Evolutionary conservation across 2,329 filamentous ascomycete species (phyloP).

Genomic region (Fonsecaea pedrosoi): DNA sequence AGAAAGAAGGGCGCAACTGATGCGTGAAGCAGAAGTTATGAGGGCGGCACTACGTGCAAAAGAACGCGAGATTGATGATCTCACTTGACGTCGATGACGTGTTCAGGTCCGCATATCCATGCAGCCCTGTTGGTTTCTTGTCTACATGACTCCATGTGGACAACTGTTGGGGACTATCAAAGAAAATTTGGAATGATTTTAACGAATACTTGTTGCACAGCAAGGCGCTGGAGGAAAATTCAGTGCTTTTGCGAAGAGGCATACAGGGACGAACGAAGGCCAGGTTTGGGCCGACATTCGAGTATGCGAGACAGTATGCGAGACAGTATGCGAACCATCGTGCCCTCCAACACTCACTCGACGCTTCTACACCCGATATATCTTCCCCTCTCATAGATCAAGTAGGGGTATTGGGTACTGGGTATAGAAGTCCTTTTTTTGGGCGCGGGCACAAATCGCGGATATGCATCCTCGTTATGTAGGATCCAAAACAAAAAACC

Average conservation of each 20-base stretch:
- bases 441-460: neutral
- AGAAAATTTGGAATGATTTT: constrained; percentile 3
- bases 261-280: neutral
- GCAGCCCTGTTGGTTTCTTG: constrained; percentile 5
- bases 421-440: neutral
- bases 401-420: neutral
- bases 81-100: constrained; percentile 45
- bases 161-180: constrained; percentile 1
- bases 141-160: constrained; percentile 2
- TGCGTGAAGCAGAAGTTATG: constrained; percentile 78
- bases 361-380: neutral
- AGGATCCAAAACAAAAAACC: neutral
- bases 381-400: neutral
- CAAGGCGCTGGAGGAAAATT: constrained; percentile 28
- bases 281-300: neutral
- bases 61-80: constrained; percentile 71
- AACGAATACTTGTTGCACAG: constrained; percentile 16
- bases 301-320: neutral
- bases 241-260: neutral
- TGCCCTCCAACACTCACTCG: neutral
- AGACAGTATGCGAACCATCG: neutral
- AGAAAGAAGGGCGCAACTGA: constrained; percentile 54
- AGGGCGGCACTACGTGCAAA: constrained; percentile 74
- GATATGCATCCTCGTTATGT: neutral
- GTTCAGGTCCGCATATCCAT: neutral